Percentiles rank a stretch among this genome's conserved stretches.
Conservation (phyloP, 352 stramenopile genomes). For the Ophiocytium majus region DNA sequence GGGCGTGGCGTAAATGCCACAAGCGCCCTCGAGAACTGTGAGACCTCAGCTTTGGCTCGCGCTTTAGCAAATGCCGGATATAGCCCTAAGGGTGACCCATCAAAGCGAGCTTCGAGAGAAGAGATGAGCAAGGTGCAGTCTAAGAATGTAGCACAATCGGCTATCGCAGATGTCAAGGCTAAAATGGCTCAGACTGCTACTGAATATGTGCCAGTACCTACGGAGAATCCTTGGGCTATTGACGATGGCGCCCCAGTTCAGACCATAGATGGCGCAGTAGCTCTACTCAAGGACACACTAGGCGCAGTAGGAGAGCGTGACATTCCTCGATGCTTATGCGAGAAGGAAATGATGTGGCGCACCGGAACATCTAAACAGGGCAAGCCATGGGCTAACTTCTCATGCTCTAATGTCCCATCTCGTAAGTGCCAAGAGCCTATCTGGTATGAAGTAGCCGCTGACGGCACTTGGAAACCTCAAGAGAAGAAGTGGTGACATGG, state of each 20-base stretch:
- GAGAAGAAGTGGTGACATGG: background rate
- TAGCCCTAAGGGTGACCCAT: background rate
- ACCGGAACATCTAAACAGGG: background rate
- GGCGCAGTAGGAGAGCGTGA: background rate
- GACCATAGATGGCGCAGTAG: background rate
- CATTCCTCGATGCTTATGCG: background rate
- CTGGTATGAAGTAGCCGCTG: background rate
- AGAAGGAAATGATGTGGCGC: background rate
- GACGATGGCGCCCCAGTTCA: background rate
- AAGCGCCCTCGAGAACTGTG: constrained; percentile 7
- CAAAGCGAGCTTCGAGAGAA: background rate
- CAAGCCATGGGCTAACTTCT: background rate
- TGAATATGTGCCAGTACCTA: constrained; percentile 4
- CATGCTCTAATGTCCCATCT: background rate
- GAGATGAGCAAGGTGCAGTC: background rate
- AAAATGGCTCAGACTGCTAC: background rate
- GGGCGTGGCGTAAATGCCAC: constrained; percentile 2
- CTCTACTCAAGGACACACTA: background rate
- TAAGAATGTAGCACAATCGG: background rate
- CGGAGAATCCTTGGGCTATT: background rate
- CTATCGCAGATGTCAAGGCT: background rate
- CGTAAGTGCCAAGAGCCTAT: background rate
- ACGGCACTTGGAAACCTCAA: background rate
- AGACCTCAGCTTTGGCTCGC: background rate
- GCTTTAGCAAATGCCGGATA: background rate